A percentile compares a stretch with the other conserved stretches of the same genome.
Conservation (phyloP, 805 yeast genomes). For the Maudiozyma serrabonitensis region DNA sequence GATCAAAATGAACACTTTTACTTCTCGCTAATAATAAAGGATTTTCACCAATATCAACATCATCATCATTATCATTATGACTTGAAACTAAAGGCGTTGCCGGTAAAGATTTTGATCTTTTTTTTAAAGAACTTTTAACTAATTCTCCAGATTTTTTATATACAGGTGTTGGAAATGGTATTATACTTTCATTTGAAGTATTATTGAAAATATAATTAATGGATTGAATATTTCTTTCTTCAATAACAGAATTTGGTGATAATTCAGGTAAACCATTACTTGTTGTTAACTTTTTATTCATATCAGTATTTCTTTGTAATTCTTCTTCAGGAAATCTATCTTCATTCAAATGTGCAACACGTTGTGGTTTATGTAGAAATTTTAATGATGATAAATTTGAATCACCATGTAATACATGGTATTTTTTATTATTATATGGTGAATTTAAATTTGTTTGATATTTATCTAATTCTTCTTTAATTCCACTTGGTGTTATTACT, state of each 20-base stretch:
- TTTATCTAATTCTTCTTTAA: neutral
- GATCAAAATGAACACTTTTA: conserved; percentile 76
- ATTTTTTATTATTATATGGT: neutral
- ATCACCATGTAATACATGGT: neutral
- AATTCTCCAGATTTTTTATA: conserved; percentile 86
- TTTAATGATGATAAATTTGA: conserved; percentile 12
- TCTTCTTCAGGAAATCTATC: conserved; percentile 20
- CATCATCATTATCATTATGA: neutral
- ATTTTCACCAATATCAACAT: neutral
- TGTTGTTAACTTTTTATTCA: conserved; percentile 19
- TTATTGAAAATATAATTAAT: conserved; percentile 4
- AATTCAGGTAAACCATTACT: conserved; percentile 3
- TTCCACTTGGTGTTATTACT: neutral
- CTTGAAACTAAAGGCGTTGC: conserved; percentile 7
- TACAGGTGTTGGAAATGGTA: conserved; percentile 28
- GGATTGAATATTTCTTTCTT: conserved; percentile 3
- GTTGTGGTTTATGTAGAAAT: conserved; percentile 23
- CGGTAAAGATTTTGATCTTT: conserved; percentile 38
- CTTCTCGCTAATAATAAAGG: conserved; percentile 41
- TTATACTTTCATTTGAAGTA: conserved; percentile 7
- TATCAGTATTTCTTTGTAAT: conserved; percentile 23
- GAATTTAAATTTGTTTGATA: neutral
- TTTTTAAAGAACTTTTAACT: conserved; percentile 32
- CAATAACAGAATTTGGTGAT: conserved; percentile 9
- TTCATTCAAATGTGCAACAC: conserved; percentile 14